These are phyloP conservation scores for Diaporthe sp. DNA, from an alignment of 2,329 filamentous ascomycete genomes.

Conservation along the genomic window DNA sequence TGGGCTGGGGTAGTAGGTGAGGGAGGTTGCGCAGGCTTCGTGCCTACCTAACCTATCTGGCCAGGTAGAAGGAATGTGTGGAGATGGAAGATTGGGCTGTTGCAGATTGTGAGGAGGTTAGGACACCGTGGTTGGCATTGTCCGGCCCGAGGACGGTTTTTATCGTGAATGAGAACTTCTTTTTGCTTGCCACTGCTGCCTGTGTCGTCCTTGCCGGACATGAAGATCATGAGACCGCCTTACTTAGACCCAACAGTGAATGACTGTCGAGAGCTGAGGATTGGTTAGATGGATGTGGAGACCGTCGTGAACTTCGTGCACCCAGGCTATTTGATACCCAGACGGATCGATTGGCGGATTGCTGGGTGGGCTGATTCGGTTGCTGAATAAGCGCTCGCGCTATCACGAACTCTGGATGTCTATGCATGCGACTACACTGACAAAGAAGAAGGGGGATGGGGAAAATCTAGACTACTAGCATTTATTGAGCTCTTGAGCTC, in stretches of 20 bases:
- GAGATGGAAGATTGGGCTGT: slow-evolving; percentile 19
- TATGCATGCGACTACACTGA: background rate
- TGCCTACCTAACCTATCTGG: background rate
- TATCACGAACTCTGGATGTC: background rate
- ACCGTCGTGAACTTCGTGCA: background rate
- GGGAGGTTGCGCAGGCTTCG: background rate
- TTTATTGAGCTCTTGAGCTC: background rate
- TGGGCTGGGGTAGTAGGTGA: background rate
- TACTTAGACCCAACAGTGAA: background rate
- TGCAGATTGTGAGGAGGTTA: slow-evolving; percentile 26
- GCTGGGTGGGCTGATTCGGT: background rate
- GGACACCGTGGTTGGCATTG: slow-evolving; percentile 20
- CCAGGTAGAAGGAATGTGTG: slow-evolving; percentile 11
- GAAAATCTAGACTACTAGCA: background rate
- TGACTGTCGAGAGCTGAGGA: background rate
- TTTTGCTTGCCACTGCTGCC: background rate
- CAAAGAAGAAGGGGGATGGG: background rate
- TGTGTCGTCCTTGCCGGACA: no score
- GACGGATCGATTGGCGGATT: background rate
- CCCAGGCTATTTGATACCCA: background rate
- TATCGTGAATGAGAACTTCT: slow-evolving; percentile 8
- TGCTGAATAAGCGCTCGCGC: background rate
- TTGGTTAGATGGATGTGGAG: background rate
- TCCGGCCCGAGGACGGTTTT: background rate
- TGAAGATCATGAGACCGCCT: background rate